Percentiles rank a stretch among this genome's conserved stretches.
phyloP scores from a whole-genome alignment of 2,329 filamentous ascomycete genomes.

The Penicillium paneum region DNA sequence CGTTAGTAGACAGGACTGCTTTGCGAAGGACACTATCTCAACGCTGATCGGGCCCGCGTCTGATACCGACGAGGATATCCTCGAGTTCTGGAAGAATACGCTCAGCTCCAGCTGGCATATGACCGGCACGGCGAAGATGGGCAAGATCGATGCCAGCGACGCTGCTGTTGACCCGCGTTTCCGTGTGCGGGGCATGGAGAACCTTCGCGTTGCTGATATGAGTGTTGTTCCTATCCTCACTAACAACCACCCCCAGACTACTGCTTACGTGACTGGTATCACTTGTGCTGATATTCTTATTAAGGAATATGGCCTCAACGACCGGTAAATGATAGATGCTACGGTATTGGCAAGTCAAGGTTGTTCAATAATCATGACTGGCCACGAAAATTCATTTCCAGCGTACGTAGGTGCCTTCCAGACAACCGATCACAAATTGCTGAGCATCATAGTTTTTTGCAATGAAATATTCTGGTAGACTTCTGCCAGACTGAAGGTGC shows the following conservation, averaged over 20 bases:
- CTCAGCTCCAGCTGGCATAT: constrained; percentile 54
- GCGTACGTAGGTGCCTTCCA: no score
- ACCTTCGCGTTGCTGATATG: constrained; percentile 44
- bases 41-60: constrained; percentile 46
- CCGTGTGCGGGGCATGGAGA: constrained; percentile 38
- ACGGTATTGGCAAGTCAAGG: not conserved
- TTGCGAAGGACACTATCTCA: constrained; percentile 45
- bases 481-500: not conserved
- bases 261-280: constrained; percentile 54
- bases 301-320: constrained; percentile 42
- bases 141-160: constrained; percentile 40
- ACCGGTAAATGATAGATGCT: not conserved
- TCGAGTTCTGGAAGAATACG: constrained; percentile 46
- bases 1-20: constrained; percentile 45
- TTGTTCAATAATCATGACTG: not conserved
- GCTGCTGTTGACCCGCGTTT: constrained; percentile 50
- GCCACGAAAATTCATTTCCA: not conserved
- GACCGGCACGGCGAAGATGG: constrained; percentile 59
- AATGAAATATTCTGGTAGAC: not conserved
- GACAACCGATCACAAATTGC: not conserved
- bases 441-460: not conserved
- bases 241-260: constrained; percentile 53
- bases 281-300: constrained; percentile 53
- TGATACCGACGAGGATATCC: constrained; percentile 54
- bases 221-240: constrained; percentile 42